phyloP scores from a whole-genome alignment of 495 filamentous ascomycete genomes.

The Zalerion maritima region DNA sequence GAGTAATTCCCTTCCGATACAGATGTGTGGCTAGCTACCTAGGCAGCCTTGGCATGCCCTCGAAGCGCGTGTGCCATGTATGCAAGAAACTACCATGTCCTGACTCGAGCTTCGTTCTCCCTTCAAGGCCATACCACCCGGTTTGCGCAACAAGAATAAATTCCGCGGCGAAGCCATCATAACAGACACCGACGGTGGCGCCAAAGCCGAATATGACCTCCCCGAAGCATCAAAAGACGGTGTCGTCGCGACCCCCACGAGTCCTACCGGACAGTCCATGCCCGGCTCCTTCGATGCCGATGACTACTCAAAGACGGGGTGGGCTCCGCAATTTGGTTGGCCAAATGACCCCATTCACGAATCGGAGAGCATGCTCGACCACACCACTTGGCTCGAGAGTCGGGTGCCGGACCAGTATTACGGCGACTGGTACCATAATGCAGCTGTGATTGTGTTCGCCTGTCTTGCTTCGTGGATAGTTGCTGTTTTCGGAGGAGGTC shows the following conservation, averaged over 20 bases:
- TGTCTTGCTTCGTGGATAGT: conserved; percentile 83
- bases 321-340: conserved; percentile 74
- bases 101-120: too few species aligned
- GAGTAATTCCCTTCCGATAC: conserved; percentile 21
- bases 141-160: conserved; percentile 49
- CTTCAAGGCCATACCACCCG: conserved; percentile 30
- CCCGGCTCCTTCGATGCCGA: conserved; percentile 33
- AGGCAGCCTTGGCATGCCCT: conserved; percentile 2
- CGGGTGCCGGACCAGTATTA: conserved; percentile 81
- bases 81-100: not conserved
- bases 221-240: conserved; percentile 59
- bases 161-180: conserved; percentile 52
- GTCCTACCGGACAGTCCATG: conserved; percentile 29
- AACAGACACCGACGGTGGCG: conserved; percentile 60
- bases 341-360: conserved; percentile 33
- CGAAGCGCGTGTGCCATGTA: not conserved
- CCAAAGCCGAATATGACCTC: conserved; percentile 59
- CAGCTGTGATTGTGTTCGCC: conserved; percentile 80
- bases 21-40: not conserved
- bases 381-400: conserved; percentile 73
- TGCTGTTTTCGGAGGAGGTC: conserved; percentile 74
- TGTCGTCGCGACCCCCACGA: conserved; percentile 30
- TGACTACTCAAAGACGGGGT: conserved; percentile 60
- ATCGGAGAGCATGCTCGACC: conserved; percentile 61
- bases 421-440: conserved; percentile 98